Evolutionary conservation across 768 basidiomycete species (phyloP), one percentile per base, ranked within the genome.

Genomic region (Fomitopsis serialis): DNA sequence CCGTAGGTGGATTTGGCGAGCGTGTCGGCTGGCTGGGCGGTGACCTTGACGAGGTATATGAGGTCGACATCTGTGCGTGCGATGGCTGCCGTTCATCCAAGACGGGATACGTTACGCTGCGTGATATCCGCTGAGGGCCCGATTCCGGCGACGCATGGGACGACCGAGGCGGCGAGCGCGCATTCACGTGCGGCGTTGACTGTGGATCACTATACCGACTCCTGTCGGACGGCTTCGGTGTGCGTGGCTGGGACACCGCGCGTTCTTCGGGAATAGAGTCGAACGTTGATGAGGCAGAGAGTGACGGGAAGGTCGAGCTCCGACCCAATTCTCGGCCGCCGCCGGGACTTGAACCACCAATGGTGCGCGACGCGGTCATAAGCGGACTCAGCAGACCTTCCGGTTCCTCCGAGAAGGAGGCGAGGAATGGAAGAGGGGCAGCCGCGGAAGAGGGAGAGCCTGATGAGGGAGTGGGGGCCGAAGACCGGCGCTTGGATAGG

Each of bases 321-420:
- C 53, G 60, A 10, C 34, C 27, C 12, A 60, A 10, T 10, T 50
- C 63, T 36, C 44, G 61, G 42, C 40, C 48, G 44, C 29, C 29
- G 29, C 19, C 52, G 34, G 5, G 53, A 50, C 25, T 60, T 42
- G 40, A n/a, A 12, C 42, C 27, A 15, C 37, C 35, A 2, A 24
- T 17, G 42, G 50, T 25, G 3, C 54, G 58, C 24, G 24, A 55
- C 40, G 44, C 53, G 29, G 29, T 32, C 9, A 68, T 25, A 12
- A 70, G 58, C 8, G 67, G 68, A 50, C 68, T 70, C 15, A 70
- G 59, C 4, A 66, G 51, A 5, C 53, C 57, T 1, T 57, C 61
- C 0, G 68, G 68, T 49, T 68, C 67, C 48, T 70, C 67, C 2
- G 68, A 61, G 53, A 67, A 66, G 32, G 55, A 59, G 12, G 55